Conservation (phyloP, 2,329 filamentous ascomycete species). For the Fusarium mundagurra region DNA sequence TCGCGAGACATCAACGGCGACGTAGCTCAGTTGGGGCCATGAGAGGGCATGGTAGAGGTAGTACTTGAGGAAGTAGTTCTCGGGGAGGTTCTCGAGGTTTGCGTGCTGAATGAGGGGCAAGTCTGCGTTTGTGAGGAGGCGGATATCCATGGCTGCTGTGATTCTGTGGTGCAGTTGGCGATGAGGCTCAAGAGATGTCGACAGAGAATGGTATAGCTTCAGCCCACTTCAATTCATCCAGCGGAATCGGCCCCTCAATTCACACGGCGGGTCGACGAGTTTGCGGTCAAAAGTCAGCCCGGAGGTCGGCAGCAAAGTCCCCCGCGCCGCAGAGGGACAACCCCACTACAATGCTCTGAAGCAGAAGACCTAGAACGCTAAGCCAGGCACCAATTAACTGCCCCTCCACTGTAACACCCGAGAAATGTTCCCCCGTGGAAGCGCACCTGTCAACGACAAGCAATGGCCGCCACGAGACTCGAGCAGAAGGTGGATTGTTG, state of each 20-base stretch:
- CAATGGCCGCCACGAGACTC: slow-evolving; percentile 30
- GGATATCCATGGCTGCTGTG: slow-evolving; percentile 81
- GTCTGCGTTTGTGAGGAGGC: slow-evolving; percentile 82
- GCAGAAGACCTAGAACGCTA: slow-evolving; percentile 5
- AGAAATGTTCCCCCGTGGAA: slow-evolving; percentile 24
- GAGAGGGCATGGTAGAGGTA: slow-evolving; percentile 99
- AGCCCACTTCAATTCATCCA: slow-evolving; percentile 15
- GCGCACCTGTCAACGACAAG: slow-evolving; percentile 42
- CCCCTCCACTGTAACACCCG: slow-evolving; percentile 21
- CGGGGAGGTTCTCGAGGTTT: slow-evolving; percentile 98
- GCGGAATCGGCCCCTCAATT: slow-evolving; percentile 25
- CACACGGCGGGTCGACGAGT: slow-evolving; percentile 15
- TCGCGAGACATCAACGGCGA: slow-evolving; percentile 90
- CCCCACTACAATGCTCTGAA: slow-evolving; percentile 10
- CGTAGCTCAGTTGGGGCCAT: slow-evolving; percentile 97
- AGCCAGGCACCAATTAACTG: slow-evolving; percentile 14
- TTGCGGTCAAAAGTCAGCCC: slow-evolving; percentile 11
- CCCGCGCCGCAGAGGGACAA: slow-evolving; percentile 6
- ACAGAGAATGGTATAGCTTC: slow-evolving; percentile 22
- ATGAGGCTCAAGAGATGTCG: slow-evolving; percentile 15
- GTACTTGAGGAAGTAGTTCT: slow-evolving; percentile 99
- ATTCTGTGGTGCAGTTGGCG: neutral
- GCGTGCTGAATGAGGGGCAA: slow-evolving; percentile 95
- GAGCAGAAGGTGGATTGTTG: neutral
- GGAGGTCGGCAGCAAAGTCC: slow-evolving; percentile 18